Conservation (phyloP, 768 basidiomycete genomes). For the Polyporus arcularius region DNA sequence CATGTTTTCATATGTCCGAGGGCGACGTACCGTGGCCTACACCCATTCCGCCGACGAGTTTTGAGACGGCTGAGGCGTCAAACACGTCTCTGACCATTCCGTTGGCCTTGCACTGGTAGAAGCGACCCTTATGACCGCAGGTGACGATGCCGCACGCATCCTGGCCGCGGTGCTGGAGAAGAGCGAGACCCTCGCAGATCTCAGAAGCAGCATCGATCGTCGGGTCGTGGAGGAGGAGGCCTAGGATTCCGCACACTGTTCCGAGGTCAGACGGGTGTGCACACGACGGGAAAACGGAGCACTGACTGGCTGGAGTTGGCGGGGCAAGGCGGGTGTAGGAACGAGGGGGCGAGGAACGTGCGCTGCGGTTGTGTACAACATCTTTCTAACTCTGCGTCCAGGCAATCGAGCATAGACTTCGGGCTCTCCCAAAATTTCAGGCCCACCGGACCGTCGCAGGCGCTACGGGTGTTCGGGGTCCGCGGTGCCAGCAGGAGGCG, state of each 20-base stretch:
- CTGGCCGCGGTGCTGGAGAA: conserved; percentile 96
- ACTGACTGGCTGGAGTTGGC: conserved; percentile 31
- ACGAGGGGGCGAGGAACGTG: conserved; percentile 8
- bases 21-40: conserved; percentile 85
- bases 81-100: conserved; percentile 99
- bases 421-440: conserved; percentile 13
- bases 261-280: conserved; percentile 11
- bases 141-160: conserved; percentile 98
- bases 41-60: conserved; percentile 92
- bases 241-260: conserved; percentile 90
- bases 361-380: conserved; percentile 12
- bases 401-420: not conserved
- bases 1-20: not conserved
- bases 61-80: conserved; percentile 73
- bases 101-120: conserved; percentile 98
- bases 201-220: conserved; percentile 76
- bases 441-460: conserved; percentile 4
- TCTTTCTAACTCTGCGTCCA: conserved; percentile 10
- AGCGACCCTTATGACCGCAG: conserved; percentile 90
- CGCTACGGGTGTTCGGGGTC: conserved; percentile 11
- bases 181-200: conserved; percentile 92
- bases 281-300: not conserved
- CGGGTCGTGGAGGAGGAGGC: conserved; percentile 81
- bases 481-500: not conserved
- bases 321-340: conserved; percentile 2